Base-by-base conservation (phyloP, 495 filamentous ascomycete species). In the Glonium stellatum region DNA sequence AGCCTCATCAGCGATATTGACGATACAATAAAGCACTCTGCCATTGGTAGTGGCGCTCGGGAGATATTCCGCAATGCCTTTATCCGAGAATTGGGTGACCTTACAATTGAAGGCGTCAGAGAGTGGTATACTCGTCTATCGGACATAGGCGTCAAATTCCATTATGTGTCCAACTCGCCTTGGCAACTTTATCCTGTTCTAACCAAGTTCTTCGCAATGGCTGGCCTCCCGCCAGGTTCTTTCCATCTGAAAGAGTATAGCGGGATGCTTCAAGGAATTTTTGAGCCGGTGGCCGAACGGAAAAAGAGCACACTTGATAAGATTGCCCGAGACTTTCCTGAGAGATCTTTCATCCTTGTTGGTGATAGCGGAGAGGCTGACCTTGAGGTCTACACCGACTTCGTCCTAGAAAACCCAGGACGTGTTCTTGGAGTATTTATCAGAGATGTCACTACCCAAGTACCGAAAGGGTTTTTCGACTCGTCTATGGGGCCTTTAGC, bases 51-150 rank as follows among this genome's bases (percentile, higher is more conserved):
- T 61, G 93, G 95, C 0, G 85, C 92, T 0, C 86, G 88, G 42
- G 93, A 99, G 71, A 95, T 97, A 52, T 97, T 97, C 68, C 82
- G 92, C 22, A 97, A 97, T 70, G 89, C 90, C 0, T 97, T 99
- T 67, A 85, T 95, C 49, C 86, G 91, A 13, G 91, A 96, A 15
- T 74, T 97, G 9, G 76, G 69, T 0, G 89, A 95, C 65, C 72
- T 97, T 39, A 89, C 83, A 0, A 82, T 99, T 31, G 83, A 88
- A 15, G 93, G 93, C 4, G 92, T 97, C 15, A 79, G 78, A 49
- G 88, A 91, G 48, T 97, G 93, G 95, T 99, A 97, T 69, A 82
- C 72, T 18, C 77, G 78, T 19, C 76, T 97, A 65, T 79, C 85
- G 42, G 78, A 85, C 18, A 79, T 89, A 73, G 91, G 89, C n/a